Evolutionary conservation across 352 stramenopile genomes (phyloP), one percentile per base, ranked within the genome.

Genomic region (Pythium folliculosum): DNA sequence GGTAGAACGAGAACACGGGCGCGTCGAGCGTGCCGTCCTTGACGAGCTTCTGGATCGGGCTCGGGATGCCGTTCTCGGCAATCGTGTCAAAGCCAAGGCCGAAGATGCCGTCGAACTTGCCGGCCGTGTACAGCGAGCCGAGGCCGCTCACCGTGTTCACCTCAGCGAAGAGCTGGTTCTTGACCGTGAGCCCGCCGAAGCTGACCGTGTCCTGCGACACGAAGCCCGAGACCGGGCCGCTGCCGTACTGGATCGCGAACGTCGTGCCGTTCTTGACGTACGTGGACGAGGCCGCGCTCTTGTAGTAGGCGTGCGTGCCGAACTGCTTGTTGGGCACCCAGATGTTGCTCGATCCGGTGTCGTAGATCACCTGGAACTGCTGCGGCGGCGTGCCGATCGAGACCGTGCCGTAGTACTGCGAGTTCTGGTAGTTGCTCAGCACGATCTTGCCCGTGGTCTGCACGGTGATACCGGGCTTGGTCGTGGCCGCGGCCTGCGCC

Each of bases 61-160:
- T 98, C 49, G 88, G 86, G 3, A 97, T 80, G 62, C 93, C 81
- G 61, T 96, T 92, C 16, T 98, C 88, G 56, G 81, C 91, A 70
- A 99, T 96, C 8, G 82, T 77, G 65, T 97, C 92, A 66, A 99
- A 99, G 27, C 88, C 97, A 12, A 99, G 74, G 49, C 97, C 97
- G 52, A 99, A 90, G 69, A 99, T 99, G 25, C 97, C 97, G 76
- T 99, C 97, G 76, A 99, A 99, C 54, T 98, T 98, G 63, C 95
- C 96, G 14, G 98, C 62, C 32, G 88, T 91, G 73, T 98, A 99
- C 7, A 88, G 94, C 7, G 97, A 72, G 12, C 96, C 97, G 6
- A 99, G 80, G 10, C 97, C 97, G 59, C 92, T 97, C 6, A 95
- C 98, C 73, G 99, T 95, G 61, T 97, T 92, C 21, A 99, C 86